phyloP scores from a whole-genome alignment of 139 green algal genomes.

The Chlorella sp. region DNA sequence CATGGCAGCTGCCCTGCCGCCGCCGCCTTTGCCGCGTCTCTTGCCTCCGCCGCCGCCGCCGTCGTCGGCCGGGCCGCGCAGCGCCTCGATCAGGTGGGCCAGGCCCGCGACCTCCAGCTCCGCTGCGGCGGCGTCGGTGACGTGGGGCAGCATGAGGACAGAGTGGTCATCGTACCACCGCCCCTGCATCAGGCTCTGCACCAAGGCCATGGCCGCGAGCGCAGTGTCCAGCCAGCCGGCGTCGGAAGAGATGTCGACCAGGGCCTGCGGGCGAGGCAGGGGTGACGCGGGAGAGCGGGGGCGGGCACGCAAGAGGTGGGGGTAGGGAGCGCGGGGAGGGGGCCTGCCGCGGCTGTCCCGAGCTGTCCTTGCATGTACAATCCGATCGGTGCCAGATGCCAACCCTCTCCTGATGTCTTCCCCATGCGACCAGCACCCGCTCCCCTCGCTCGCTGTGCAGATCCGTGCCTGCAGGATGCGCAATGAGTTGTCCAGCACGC shows the following conservation, averaged over 20 bases:
- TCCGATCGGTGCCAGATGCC: too few species aligned
- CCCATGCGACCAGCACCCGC: too few species aligned
- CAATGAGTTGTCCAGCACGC: slow-evolving; percentile 89
- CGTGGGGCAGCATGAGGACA: slow-evolving; percentile 76
- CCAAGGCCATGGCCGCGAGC: slow-evolving; percentile 76
- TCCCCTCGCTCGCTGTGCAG: too few species aligned
- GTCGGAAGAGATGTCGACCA: slow-evolving; percentile 87
- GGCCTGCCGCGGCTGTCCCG: too few species aligned
- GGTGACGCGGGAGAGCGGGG: too few species aligned
- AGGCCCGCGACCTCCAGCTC: slow-evolving; percentile 43
- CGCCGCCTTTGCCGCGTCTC: too few species aligned
- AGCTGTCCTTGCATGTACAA: too few species aligned
- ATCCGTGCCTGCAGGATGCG: slow-evolving; percentile 80
- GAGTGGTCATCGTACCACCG: slow-evolving; percentile 74
- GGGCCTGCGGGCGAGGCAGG: slow-evolving; percentile 86
- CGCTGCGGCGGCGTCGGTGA: slow-evolving; percentile 34
- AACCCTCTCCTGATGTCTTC: too few species aligned
- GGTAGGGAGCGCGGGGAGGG: too few species aligned
- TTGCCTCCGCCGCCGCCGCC: background rate
- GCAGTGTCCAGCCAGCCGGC: slow-evolving; percentile 79
- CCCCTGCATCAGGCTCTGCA: slow-evolving; percentile 90
- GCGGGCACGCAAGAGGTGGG: too few species aligned
- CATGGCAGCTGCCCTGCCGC: slow-evolving; percentile 24
- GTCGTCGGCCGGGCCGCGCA: slow-evolving; percentile 15
- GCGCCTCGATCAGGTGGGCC: slow-evolving; percentile 47